phyloP scores from a whole-genome alignment of 2,329 filamentous ascomycete genomes.

The Fusarium sp. region DNA sequence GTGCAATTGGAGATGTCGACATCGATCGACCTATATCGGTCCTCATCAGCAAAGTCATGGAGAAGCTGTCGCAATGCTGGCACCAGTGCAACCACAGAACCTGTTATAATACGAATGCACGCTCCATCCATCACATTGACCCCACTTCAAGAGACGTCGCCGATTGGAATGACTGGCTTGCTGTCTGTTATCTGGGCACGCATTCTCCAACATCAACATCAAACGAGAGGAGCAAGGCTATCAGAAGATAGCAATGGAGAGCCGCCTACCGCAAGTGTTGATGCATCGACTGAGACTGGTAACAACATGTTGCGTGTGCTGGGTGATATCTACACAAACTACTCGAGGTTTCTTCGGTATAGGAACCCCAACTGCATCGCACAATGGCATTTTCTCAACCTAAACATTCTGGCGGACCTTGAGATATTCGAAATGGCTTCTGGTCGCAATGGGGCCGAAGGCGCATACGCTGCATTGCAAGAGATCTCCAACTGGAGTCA shows the following conservation, averaged over 20 bases:
- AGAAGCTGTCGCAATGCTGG: background rate
- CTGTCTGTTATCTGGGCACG: background rate
- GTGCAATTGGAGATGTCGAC: constrained; percentile 1
- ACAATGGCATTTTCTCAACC: background rate
- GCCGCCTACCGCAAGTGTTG: rapidly evolving
- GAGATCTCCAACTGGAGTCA: constrained; percentile 2
- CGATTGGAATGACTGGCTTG: background rate
- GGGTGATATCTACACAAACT: background rate
- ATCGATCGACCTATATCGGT: background rate
- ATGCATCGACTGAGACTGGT: background rate
- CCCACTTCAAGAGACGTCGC: background rate
- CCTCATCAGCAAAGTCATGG: constrained; percentile 1
- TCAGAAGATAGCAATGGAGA: background rate
- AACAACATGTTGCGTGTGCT: background rate
- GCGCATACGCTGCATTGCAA: background rate
- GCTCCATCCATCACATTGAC: background rate
- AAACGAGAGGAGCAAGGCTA: background rate
- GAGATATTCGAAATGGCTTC: constrained; percentile 2
- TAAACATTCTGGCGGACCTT: background rate
- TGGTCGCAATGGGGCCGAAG: background rate
- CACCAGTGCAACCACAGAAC: background rate
- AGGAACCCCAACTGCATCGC: constrained; percentile 6
- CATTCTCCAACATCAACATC: background rate
- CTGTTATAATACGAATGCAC: background rate
- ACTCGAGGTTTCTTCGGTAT: background rate